Base-by-base conservation (phyloP, 2,329 filamentous ascomycete species). In the Exophiala alcalophila region DNA sequence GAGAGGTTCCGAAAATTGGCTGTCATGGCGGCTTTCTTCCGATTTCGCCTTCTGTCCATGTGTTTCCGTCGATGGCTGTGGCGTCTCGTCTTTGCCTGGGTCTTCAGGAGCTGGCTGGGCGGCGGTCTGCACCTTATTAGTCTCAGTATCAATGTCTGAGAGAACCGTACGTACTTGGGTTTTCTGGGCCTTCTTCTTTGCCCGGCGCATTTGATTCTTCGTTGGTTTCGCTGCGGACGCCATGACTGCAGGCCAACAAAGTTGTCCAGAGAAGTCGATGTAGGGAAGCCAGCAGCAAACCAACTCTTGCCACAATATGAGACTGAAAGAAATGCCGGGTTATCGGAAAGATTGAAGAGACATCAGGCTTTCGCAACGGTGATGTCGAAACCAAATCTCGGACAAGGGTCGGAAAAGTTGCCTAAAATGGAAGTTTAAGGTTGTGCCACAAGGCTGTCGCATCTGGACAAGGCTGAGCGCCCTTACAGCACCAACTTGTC, bases 141-240 rank as follows among this genome's bases (percentile, higher is more conserved):
- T 32, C 4, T 25, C 8, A 27, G 23, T 30, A 3, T 5, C 11
- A 6, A 23, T 5, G 6, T 18, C 7, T 2, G 11, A 10, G 20
- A 12, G 9, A 12, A 12, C 5, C 4, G 30, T 6, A 52, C 63
- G 70, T 64, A 77, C 69, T 62, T 87, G 80, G 59, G 81, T 81
- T 70, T 94, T 94, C 62, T 87, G 80, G 59, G 88, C 85, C 81
- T 95, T 96, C 78, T 92, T 95, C 74, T 91, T 90, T 34, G 88
- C 86, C 65, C 91, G 82, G 65, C 89, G 80, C 73, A 90, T 83
- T 69, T 94, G 88, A 68, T 96, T 96, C 74, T 96, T 97, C 64
- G 84, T 89, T 72, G 84, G 81, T 72, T 91, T 94, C 63, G 63
- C 62, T 32, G 54, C 58, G 20, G 54, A 44, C 8, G 59, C 49